phyloP scores from a whole-genome alignment of 2,329 filamentous ascomycete genomes.

The Elsinoe australis region DNA sequence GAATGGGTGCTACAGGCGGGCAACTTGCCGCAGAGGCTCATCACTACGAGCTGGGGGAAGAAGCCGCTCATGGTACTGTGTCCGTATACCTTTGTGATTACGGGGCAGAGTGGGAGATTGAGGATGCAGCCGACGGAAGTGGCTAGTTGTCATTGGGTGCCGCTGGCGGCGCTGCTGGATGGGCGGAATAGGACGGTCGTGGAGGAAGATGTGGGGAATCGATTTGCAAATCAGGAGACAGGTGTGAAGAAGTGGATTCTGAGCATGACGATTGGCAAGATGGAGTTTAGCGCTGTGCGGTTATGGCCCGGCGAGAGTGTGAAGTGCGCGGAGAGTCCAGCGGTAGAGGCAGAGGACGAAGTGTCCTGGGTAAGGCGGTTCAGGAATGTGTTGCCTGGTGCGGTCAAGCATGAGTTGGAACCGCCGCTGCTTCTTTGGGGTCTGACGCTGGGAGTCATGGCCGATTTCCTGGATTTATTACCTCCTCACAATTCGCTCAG shows the following conservation, averaged over 20 bases:
- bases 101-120: slow-evolving; percentile 45
- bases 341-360: slow-evolving; percentile 9
- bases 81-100: slow-evolving; percentile 59
- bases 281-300: slow-evolving; percentile 60
- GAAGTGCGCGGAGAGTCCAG: slow-evolving; percentile 43
- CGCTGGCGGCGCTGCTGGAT: slow-evolving; percentile 53
- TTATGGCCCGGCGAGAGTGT: slow-evolving; percentile 55
- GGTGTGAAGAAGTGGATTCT: slow-evolving; percentile 48
- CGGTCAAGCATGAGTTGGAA: slow-evolving; percentile 21
- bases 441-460: slow-evolving; percentile 57
- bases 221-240: slow-evolving; percentile 51
- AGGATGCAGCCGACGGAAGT: slow-evolving; percentile 61
- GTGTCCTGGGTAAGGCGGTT: neutral
- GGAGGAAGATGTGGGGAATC: slow-evolving; percentile 56
- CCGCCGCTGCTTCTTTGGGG: slow-evolving; percentile 59
- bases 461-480: slow-evolving; percentile 60
- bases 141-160: slow-evolving; percentile 62
- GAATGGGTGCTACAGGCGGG: slow-evolving; percentile 31
- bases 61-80: slow-evolving; percentile 60
- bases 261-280: slow-evolving; percentile 53
- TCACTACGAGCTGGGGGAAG: slow-evolving; percentile 60
- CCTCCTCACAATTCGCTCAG: slow-evolving; percentile 56
- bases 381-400: neutral
- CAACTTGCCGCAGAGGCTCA: slow-evolving; percentile 58
- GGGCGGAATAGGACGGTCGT: slow-evolving; percentile 54